Evolutionary conservation across 2,329 filamentous ascomycete genomes (phyloP), one percentile per base, ranked within the genome.

Genomic region (Penicillium olsonii): DNA sequence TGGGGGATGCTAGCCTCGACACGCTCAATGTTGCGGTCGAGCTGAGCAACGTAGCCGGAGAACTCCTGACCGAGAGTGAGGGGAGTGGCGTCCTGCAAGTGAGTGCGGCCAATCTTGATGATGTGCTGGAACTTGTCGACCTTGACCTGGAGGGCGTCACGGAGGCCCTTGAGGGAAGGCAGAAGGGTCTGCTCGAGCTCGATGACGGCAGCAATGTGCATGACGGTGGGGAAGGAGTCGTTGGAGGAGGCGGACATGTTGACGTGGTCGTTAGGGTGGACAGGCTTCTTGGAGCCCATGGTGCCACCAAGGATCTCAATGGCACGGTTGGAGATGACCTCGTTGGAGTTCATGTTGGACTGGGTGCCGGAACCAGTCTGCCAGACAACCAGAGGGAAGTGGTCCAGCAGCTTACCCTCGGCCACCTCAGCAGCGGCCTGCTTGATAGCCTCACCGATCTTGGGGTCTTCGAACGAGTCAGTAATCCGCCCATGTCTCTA

Each of bases 281-380:
- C 94, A 22, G 94, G 94, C 81, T 95, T 96, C 87, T 97, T 97
- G 83, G 80, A 87, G 64, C 94, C 94, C 89, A 91, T 96, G 60
- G 82, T 82, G 65, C 94, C 94, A 63, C 94, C 94, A 45, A 97
- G 83, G 57, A 97, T 95, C 80, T 97, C 92, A 74, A 97, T 97
- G 59, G 94, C 94, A 60, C 94, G 90, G 84, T 97, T 99, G 59
- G 92, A 96, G 75, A 99, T 97, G 75, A 99, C 94, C 75, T 99
- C 94, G 80, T 99, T 99, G 71, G 92, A 92, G 79, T 99, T 99
- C 94, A 97, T 97, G 84, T 96, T 97, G 74, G 92, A 96, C 81
- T 97, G 94, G 24, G 94, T 97, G 70, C 94, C 94, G 42, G 94
- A 97, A 57, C 94, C 94, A 46, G 94, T 99, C 81, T 99, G 94